Evolutionary conservation across 2,329 filamentous ascomycete species (phyloP).

Genomic region (Pleoardoris graminearum): DNA sequence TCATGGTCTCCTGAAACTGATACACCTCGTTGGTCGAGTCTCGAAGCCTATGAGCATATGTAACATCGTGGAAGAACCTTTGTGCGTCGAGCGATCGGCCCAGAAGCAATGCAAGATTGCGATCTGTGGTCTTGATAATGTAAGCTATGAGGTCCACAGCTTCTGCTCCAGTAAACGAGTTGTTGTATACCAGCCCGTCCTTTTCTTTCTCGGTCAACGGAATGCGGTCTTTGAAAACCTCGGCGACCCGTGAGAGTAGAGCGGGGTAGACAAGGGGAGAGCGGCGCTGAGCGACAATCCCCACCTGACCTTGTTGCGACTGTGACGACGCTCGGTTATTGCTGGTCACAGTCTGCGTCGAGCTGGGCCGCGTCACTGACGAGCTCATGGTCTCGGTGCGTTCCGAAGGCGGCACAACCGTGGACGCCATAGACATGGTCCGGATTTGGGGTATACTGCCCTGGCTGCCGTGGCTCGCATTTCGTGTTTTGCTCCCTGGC

Average conservation of each 20-base stretch:
- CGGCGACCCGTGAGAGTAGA: conserved; percentile 86
- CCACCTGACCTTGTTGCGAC: conserved; percentile 48
- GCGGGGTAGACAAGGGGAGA: conserved; percentile 93
- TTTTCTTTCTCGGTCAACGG: conserved; percentile 86
- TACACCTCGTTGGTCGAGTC: conserved; percentile 96
- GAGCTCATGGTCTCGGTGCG: conserved; percentile 60
- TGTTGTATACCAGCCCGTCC: conserved; percentile 96
- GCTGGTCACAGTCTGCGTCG: conserved; percentile 35
- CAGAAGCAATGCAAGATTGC: conserved; percentile 87
- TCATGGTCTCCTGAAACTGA: conserved; percentile 90
- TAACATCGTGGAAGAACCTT: conserved; percentile 99
- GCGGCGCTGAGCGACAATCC: conserved; percentile 61
- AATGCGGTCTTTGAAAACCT: conserved; percentile 89
- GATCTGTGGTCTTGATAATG: conserved; percentile 95
- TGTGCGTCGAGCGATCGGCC: conserved; percentile 93
- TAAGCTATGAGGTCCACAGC: conserved; percentile 94
- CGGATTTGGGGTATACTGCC: conserved; percentile 54
- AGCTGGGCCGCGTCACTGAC: conserved; percentile 51
- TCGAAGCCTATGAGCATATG: conserved; percentile 91
- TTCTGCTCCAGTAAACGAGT: conserved; percentile 92
- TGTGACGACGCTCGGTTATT: conserved; percentile 46
- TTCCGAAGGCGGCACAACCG: conserved; percentile 68
- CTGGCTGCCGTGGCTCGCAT: conserved; percentile 44
- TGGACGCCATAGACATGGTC: conserved; percentile 93
- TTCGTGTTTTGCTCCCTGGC: conserved; percentile 40